Evolutionary conservation across 495 filamentous ascomycete genomes (phyloP).

Genomic region (Penicillium nucicola): DNA sequence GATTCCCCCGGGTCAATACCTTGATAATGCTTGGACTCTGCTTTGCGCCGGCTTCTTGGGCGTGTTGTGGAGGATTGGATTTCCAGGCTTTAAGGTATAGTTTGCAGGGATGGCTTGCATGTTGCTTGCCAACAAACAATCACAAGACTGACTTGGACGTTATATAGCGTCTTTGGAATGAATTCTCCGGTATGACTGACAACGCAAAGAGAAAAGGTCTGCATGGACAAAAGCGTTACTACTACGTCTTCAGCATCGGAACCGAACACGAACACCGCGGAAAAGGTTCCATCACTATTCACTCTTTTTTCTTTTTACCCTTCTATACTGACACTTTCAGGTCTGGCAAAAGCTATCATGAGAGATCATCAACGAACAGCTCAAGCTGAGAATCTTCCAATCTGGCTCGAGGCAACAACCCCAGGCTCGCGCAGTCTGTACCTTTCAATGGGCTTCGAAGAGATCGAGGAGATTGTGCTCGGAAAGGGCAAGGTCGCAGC

Average conservation of each 20-base stretch:
- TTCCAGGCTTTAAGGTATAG: slow-evolving; percentile 20
- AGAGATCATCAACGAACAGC: slow-evolving; percentile 17
- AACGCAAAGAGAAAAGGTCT: slow-evolving; percentile 24
- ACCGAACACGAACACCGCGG: slow-evolving; percentile 26
- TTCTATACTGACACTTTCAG: slow-evolving; percentile 3
- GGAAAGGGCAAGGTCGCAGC: slow-evolving; percentile 24
- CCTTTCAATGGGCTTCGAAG: slow-evolving; percentile 26
- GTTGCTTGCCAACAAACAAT: neutral
- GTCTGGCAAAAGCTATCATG: slow-evolving; percentile 26
- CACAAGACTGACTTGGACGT: neutral
- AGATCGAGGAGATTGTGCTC: slow-evolving; percentile 21
- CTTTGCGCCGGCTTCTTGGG: slow-evolving; percentile 19
- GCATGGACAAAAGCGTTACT: slow-evolving; percentile 19
- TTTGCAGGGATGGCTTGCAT: neutral
- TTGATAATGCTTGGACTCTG: slow-evolving; percentile 24
- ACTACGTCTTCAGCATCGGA: slow-evolving; percentile 29
- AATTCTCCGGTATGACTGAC: slow-evolving; percentile 28
- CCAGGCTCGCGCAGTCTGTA: slow-evolving; percentile 19
- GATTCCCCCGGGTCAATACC: slow-evolving; percentile 14
- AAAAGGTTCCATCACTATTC: slow-evolving; percentile 15
- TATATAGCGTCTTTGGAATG: slow-evolving; percentile 20
- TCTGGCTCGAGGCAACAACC: slow-evolving; percentile 30
- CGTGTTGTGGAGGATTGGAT: slow-evolving; percentile 21
- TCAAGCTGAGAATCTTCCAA: slow-evolving; percentile 19
- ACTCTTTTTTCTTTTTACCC: neutral